Base-by-base conservation (phyloP, 2,329 filamentous ascomycete species). In the Aspergillus oerlinghausenensis region DNA sequence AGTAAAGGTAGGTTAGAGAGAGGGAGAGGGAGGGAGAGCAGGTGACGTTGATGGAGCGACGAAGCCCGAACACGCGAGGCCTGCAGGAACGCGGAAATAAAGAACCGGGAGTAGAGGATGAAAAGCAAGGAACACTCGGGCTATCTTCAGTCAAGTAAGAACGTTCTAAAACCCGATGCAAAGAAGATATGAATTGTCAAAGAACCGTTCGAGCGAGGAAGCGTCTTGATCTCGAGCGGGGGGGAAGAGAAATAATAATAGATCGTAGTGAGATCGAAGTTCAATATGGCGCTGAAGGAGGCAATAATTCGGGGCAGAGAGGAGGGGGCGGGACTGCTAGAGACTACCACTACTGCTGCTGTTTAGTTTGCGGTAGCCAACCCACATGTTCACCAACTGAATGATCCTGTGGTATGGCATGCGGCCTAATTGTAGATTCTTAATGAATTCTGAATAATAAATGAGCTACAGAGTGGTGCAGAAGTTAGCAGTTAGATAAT, bases 31-130 rank as follows among this genome's bases (percentile, higher is more conserved):
- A 35, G 32, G 32, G 32, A 35, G 32, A 64, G 65, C 61, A 67
- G 63, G 62, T 69, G 67, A 67, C 65, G 67, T 69, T 69, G 66
- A 67, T 69, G 64, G 64, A 67, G 64, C 65, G 66, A 67, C 60
- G 63, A 65, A 67, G 62, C 64, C 64, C 63, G 62, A 66, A 67
- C 61, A 67, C 64, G 67, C 63, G 63, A 66, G 63, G 59, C 60
- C 64, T 65, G 66, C 63, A 68, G 66, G 65, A 67, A 67, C 64
- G 59, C 61, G 63, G 65, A 60, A 64, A 61, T 64, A 60, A 62
- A 65, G 59, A 60, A 61, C 60, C 57, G 55, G 60, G 54, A 65
- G 61, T 51, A 60, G 57, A 57, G 55, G 55, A 61, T 60, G 52
- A 35, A 56, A 53, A 57, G 55, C 49, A 61, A 63, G 55, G 55